Evolutionary conservation across 192 early-diverging fungal genomes (phyloP), one percentile per base, ranked within the genome.

Genomic region (Backusella tarrabulga): DNA sequence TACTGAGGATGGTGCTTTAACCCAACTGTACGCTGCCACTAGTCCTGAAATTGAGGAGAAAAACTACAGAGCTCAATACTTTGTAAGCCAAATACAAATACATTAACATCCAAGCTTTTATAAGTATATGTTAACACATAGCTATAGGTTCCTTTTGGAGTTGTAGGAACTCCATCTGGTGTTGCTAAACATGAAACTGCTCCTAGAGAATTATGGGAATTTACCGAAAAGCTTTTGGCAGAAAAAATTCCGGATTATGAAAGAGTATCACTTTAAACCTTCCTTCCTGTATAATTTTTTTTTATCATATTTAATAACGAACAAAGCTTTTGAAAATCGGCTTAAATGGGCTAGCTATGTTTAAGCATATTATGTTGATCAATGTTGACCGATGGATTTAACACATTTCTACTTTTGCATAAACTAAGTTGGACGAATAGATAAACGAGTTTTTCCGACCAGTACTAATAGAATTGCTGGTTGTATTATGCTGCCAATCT

Each of bases 31-130:
- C 67, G 75, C 83, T 73, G 85, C 89, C 7, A 83, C 86, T 1
- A 86, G 85, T 29, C 87, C 87, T 29, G 83, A 90, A 69, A 79
- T 88, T 50, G 81, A 88, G 68, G 75, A 86, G 21, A 85, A 85
- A 36, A 74, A 80, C 2, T 76, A 80, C 21, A 76, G 32, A 34
- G 83, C 81, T 17, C 21, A 81, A 72, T 85, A 85, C 32, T 84
- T 78, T 76, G 82, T 83, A 72, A 77, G 76, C 60, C 17, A n/a
- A 50, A 50, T 44, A 50, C 23, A 23, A 19, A 60, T 60, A 9
- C 54, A 3, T 1, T n/a, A n/a, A 50, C 6, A 50, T 7, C 6
- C 46, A n/a, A n/a, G 46, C 3, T 50, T 26, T 60, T 19, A 14
- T 52, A 14, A n/a, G 6, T 60, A 23, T 21, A 26, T 60, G 26